Conservation (phyloP, 2,329 filamentous ascomycete species). For the Cryphonectria naterciae region DNA sequence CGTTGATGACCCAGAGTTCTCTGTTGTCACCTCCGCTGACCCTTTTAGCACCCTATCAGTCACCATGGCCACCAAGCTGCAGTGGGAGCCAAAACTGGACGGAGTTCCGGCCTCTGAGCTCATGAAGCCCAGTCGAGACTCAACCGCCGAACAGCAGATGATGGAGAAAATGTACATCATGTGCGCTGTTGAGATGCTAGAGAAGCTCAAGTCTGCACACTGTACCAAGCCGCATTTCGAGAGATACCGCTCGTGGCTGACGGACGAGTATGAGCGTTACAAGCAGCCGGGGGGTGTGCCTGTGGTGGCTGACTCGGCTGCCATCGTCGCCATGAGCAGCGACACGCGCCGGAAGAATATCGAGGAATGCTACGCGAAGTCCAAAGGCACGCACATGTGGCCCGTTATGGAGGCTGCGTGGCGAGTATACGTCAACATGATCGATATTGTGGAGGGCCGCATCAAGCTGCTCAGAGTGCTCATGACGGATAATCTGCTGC, state of each 20-base stretch:
- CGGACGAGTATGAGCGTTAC: background rate
- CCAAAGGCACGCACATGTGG: background rate
- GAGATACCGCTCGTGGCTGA: background rate
- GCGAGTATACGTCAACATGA: background rate
- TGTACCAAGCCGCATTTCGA: background rate
- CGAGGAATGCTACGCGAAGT: background rate
- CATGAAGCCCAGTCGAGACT: background rate
- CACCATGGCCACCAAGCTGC: background rate
- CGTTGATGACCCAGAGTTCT: background rate
- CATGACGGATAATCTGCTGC: background rate
- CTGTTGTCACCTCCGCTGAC: background rate
- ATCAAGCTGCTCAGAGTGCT: background rate
- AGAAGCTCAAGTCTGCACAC: background rate
- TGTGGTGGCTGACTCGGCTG: background rate
- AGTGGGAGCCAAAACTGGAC: background rate
- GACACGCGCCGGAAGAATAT: background rate
- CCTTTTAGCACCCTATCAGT: background rate
- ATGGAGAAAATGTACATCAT: background rate
- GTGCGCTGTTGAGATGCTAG: background rate
- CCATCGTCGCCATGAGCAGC: background rate
- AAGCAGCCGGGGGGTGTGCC: background rate
- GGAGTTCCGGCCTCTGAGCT: background rate
- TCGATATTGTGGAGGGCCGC: background rate
- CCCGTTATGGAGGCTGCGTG: background rate
- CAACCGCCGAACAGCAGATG: background rate